Evolutionary conservation across 225 moss, liverwort and hornwort genomes (phyloP), one percentile per base, ranked within the genome.

Genomic region (Sphagnum tenellum): DNA sequence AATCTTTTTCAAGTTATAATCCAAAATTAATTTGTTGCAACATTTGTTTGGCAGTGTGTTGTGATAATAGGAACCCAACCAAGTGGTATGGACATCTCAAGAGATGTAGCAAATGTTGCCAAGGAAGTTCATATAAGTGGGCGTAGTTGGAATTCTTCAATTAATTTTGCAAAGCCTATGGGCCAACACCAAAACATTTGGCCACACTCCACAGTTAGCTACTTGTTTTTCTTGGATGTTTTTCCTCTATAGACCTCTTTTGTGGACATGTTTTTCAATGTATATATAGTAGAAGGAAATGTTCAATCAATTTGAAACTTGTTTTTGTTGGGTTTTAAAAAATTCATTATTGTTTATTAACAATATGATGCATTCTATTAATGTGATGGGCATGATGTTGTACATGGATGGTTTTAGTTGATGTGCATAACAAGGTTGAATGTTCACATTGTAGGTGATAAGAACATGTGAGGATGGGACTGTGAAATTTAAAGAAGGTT

Each of bases 111-210:
- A 7, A 2, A 47, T 59, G 66, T 86, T 61, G 96, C 96, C 48
- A 86, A 82, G 75, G 82, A 89, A 73, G 84, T 98, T 70, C 89
- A 98, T 63, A 1, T 86, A 29, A 87, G 85, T 68, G 92, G 85
- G 29, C 88, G 96, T 51, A 73, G 53, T 45, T 93, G 90, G 96
- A 65, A 47, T 45, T 63, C 80, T 0, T 11, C 72, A 60, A 77
- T 78, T 7, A 64, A 89, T 55, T 78, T 74, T 58, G 67, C 78
- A 50, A 67, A 65, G 55, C 74, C 82, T 60, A 2, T 54, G 9
- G 79, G 76, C 4, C 63, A 59, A 59, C 81, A 72, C 51, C 47
- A 68, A 56, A 98, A 93, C 55, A 59, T 93, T 44, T 93, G 85
- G 87, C 58, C 49, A 57, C 96, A 84, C 65, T 82, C 90, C 2